Evolutionary conservation across 1,139 yeast genomes (phyloP), one percentile per base, ranked within the genome.

Genomic region (Suhomyces anneliseae): DNA sequence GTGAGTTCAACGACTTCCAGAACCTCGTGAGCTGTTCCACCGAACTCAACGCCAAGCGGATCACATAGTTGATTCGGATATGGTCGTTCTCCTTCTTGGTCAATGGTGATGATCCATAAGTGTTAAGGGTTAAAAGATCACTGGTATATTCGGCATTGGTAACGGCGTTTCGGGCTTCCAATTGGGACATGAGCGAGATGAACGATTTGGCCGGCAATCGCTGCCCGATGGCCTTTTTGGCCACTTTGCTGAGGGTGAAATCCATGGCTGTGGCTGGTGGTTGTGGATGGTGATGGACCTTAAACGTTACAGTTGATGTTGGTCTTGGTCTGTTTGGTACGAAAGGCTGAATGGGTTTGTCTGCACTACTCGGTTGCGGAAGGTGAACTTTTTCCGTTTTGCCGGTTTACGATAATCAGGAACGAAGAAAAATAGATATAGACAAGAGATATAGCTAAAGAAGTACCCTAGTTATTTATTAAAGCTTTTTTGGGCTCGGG

Each of bases 131-230:
- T 27, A 55, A 46, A 4, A 55, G 39, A 32, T 46, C 34, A 11
- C 54, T 42, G 29, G 40, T 43, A 38, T 53, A 55, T 38, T 55
- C 55, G 14, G 53, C 47, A 32, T 54, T 58, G 31, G 54, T 42
- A 12, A 58, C 40, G n/a, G 54, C 44, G 6, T 47, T 50, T 8
- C 51, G 48, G 11, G 51, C 44, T 24, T 56, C 55, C 32, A 60
- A 44, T 38, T 59, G 63, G 26, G 46, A 43, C 29, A 54, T 48
- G 9, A 58, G 52, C n/a, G 54, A 47, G 26, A 43, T 49, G 49
- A 61, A 60, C 6, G 54, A 42, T 31, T 48, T 52, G 32, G 47
- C 39, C 12, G 56, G 45, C 29, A 57, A 43, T 5, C 48, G 50
- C 40, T 52, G 52, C 24, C 54, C 39, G 8, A 58, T 46, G 8